Conservation (phyloP, 768 basidiomycete species). For the Pleurotus cornucopiae region DNA sequence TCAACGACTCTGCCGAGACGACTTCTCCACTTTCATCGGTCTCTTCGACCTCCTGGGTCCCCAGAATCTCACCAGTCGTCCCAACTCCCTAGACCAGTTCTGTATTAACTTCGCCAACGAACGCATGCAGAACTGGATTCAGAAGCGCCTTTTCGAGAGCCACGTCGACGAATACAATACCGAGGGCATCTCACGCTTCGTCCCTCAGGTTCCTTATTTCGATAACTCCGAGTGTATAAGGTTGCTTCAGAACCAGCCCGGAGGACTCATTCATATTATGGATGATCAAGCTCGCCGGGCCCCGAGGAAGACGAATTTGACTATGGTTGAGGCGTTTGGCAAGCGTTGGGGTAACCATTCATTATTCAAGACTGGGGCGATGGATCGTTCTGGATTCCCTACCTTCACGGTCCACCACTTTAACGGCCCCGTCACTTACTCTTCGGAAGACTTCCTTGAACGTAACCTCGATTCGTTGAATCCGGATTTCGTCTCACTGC, state of each 20-base stretch:
- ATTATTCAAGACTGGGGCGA: constrained; percentile 78
- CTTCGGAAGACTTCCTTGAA: constrained; percentile 85
- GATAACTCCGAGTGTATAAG: constrained; percentile 90
- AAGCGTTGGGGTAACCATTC: constrained; percentile 95
- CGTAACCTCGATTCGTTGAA: constrained; percentile 86
- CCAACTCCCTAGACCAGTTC: constrained; percentile 95
- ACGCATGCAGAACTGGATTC: constrained; percentile 78
- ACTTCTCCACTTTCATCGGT: constrained; percentile 89
- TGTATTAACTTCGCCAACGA: constrained; percentile 97
- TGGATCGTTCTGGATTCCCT: constrained; percentile 74
- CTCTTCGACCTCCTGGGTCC: constrained; percentile 92
- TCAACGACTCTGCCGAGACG: constrained; percentile 89
- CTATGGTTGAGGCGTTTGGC: constrained; percentile 90
- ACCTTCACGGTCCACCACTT: constrained; percentile 92
- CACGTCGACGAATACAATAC: constrained; percentile 79
- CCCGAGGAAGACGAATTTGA: constrained; percentile 88
- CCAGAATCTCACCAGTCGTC: constrained; percentile 82
- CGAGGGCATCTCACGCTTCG: constrained; percentile 71
- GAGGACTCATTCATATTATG: constrained; percentile 95
- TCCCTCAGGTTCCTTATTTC: constrained; percentile 75
- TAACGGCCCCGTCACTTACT: constrained; percentile 89
- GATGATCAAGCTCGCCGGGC: constrained; percentile 88
- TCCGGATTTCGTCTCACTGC: constrained; percentile 87
- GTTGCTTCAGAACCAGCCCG: constrained; percentile 79
- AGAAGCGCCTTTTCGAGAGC: constrained; percentile 75